Evolutionary conservation across 2,329 filamentous ascomycete species (phyloP), one percentile per base, ranked within the genome.

Genomic region (Trichoderma sp.): DNA sequence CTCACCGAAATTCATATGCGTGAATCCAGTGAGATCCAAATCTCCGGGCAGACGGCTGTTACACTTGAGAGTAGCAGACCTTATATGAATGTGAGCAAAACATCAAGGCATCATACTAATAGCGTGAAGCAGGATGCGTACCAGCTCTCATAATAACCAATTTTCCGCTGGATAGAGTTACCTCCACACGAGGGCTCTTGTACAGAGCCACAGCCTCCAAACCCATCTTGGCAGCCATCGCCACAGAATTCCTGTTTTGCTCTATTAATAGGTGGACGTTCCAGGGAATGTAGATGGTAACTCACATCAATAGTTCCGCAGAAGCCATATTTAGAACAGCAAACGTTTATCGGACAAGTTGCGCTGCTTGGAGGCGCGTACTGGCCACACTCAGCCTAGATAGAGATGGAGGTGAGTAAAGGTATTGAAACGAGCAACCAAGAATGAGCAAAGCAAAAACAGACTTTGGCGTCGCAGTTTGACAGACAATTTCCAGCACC

Each of bases 61-160:
- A n/a, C 32, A 66, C 28, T 73, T 71, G 0, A 68, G 46, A 77
- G 68, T 80, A 79, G 11, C 77, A 77, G 14, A 79, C 73, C 24
- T 61, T 43, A 6, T 10, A 13, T 10, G 16, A 3, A 43, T 43
- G 39, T 43, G 2, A 43, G 18, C 4, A 43, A 43, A 43, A 11
- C 2, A 8, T 43, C 5, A 6, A 1, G 5, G 2, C 8, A n/a
- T 18, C 1, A 43, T 2, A n/a, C 18, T 2, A 43, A 8, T 18
- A 43, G 2, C 2, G 18, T n/a, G 16, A 43, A 43, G 16, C 6
- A 43, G 6, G 18, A 4, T 18, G 39, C 39, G 3, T 43, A 43
- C 39, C 39, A 43, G 39, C 39, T 43, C 39, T 43, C 39, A n/a
- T 43, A 43, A n/a, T 43, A 43, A 43, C 39, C 39, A 43, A 43